These are phyloP conservation scores for Podila horticola DNA, from an alignment of 192 early-diverging fungal genomes.

Conservation along the genomic window DNA sequence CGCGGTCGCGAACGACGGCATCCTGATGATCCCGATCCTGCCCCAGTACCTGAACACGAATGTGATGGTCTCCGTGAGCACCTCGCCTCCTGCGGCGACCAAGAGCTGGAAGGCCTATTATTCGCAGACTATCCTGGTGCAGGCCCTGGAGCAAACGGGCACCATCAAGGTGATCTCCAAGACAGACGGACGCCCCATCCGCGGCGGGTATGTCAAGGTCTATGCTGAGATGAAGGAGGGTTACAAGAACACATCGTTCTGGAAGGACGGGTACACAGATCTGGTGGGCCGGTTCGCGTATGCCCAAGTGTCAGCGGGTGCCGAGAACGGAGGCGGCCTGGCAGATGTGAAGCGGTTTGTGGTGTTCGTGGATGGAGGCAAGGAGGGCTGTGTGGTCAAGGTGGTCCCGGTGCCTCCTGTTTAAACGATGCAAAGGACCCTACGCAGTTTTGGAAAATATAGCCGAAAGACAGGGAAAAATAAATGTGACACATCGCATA, in stretches of 20 bases:
- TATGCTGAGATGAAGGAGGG: conserved; percentile 53
- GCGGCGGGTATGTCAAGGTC: conserved; percentile 61
- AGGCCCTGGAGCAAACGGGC: conserved; percentile 53
- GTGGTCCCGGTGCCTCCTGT: conserved; percentile 45
- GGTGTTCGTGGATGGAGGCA: conserved; percentile 44
- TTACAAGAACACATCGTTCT: conserved; percentile 42
- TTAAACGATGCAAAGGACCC: neutral
- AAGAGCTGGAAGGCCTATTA: conserved; percentile 53
- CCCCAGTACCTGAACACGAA: conserved; percentile 44
- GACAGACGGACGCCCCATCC: conserved; percentile 39
- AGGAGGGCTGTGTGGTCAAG: conserved; percentile 45
- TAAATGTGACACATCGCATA: too few relatives aligned
- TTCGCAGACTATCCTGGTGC: conserved; percentile 53
- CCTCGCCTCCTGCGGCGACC: conserved; percentile 20
- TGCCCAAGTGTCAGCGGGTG: conserved; percentile 53
- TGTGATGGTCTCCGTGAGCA: conserved; percentile 48
- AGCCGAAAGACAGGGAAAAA: too few relatives aligned
- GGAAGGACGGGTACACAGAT: conserved; percentile 65
- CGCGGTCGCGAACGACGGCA: conserved; percentile 14
- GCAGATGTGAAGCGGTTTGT: conserved; percentile 38
- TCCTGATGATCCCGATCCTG: conserved; percentile 35
- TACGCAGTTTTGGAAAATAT: neutral
- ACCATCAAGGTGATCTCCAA: conserved; percentile 45
- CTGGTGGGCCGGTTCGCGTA: conserved; percentile 62
- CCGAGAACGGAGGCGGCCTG: conserved; percentile 18